phyloP scores from a whole-genome alignment of 176 grass and related monocot genomes.

The Chloris gayana region DNA sequence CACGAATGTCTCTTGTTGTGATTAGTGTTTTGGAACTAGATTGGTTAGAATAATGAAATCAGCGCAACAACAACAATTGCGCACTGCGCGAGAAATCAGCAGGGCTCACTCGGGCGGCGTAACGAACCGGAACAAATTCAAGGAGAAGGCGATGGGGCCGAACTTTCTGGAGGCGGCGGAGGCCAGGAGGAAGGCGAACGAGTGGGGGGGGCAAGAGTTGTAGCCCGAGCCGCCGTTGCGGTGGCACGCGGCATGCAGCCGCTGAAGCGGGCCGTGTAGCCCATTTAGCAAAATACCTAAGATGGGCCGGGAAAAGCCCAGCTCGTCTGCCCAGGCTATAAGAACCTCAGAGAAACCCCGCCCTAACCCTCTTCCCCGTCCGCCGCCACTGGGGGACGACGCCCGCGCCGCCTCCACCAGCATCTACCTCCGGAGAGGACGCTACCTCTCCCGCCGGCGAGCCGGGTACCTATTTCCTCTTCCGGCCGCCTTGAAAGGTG shows the following conservation, averaged over 20 bases:
- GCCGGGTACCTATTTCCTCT: too few species aligned
- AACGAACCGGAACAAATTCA: not conserved
- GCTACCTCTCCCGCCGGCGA: too few species aligned
- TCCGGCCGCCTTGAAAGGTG: too few species aligned
- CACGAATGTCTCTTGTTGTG: not conserved
- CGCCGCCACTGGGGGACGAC: too few species aligned
- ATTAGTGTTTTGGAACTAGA: not conserved
- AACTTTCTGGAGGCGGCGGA: conserved; percentile 20
- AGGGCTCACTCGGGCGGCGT: not conserved
- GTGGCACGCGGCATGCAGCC: not conserved
- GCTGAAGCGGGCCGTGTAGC: not conserved
- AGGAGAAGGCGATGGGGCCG: not conserved
- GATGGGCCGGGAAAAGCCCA: not conserved
- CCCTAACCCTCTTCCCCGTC: too few species aligned
- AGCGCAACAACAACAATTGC: not conserved
- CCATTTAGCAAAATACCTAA: not conserved
- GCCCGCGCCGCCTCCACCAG: too few species aligned
- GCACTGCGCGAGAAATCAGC: not conserved
- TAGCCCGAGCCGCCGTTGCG: conserved; percentile 27
- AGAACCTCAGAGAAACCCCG: too few species aligned
- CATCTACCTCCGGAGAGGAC: too few species aligned
- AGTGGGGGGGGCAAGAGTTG: not conserved
- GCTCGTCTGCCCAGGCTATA: not conserved
- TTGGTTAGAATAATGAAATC: too few species aligned
- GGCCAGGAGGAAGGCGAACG: not conserved